Percentiles rank a stretch among this genome's conserved stretches.
phyloP scores from a whole-genome alignment of 169 alveolate species.

The Plasmodium fragile region DNA sequence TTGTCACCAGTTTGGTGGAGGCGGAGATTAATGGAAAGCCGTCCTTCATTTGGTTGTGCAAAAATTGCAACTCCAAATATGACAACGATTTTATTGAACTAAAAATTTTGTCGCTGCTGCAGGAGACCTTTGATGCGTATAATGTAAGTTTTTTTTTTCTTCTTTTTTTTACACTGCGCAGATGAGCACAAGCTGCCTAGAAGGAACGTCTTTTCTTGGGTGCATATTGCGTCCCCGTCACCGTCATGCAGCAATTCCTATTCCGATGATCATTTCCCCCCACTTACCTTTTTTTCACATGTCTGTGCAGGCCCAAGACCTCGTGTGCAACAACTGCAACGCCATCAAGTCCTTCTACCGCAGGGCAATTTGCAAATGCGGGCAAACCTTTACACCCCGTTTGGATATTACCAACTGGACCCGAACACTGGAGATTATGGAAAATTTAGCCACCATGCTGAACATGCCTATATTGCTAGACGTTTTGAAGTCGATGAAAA shows the following conservation, averaged over 20 bases:
- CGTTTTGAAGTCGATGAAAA: slow-evolving; percentile 63
- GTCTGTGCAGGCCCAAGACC: slow-evolving; percentile 59
- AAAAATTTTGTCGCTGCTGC: slow-evolving; percentile 33
- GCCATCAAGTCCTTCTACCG: slow-evolving; percentile 71
- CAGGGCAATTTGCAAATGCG: slow-evolving; percentile 69
- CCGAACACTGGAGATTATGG: slow-evolving; percentile 55
- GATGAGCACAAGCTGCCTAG: not conserved
- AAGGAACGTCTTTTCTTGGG: not conserved
- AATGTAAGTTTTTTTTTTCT: slow-evolving; percentile 27
- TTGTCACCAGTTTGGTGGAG: slow-evolving; percentile 78
- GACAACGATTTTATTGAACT: slow-evolving; percentile 52
- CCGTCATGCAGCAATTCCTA: not conserved
- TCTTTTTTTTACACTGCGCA: not conserved
- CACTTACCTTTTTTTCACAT: not conserved
- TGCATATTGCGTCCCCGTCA: not conserved
- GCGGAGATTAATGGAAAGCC: slow-evolving; percentile 78
- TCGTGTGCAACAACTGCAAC: slow-evolving; percentile 66
- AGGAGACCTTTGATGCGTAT: slow-evolving; percentile 69
- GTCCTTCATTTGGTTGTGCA: slow-evolving; percentile 74
- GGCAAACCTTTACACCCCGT: slow-evolving; percentile 48
- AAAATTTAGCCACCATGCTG: slow-evolving; percentile 57
- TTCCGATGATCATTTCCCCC: not conserved
- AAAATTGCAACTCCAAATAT: slow-evolving; percentile 63
- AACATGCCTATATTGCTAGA: slow-evolving; percentile 59
- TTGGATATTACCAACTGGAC: slow-evolving; percentile 54